These are phyloP conservation scores for Ogataea thermomethanolica DNA, from an alignment of 805 yeast species.

Conservation along the genomic window DNA sequence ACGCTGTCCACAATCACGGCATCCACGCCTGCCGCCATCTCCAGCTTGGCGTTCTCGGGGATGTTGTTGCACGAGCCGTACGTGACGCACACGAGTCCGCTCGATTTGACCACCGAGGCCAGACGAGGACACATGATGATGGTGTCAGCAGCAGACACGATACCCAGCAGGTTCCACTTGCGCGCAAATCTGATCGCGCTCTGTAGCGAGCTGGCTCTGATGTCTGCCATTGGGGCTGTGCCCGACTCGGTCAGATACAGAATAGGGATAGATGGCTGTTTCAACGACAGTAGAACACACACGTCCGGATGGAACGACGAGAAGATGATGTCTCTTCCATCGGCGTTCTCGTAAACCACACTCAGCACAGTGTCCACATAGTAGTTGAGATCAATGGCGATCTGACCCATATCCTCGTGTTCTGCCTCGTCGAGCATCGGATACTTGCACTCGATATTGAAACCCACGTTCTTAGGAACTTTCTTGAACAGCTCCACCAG, in stretches of 20 bases:
- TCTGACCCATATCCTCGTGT: constrained; percentile 80
- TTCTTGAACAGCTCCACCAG: constrained; percentile 78
- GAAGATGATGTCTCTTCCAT: constrained; percentile 81
- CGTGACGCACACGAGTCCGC: constrained; percentile 90
- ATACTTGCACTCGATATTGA: constrained; percentile 91
- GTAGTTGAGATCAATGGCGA: constrained; percentile 76
- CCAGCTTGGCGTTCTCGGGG: constrained; percentile 78
- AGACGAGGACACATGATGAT: constrained; percentile 86
- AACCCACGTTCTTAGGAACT: constrained; percentile 80
- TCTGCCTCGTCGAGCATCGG: constrained; percentile 95
- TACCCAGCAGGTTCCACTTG: constrained; percentile 87
- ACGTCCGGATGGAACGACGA: constrained; percentile 95
- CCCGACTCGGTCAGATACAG: constrained; percentile 89
- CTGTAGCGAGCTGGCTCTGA: constrained; percentile 82
- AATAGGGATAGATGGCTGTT: constrained; percentile 92
- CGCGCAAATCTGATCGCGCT: constrained; percentile 88
- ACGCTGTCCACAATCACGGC: constrained; percentile 98
- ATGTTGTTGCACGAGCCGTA: constrained; percentile 83
- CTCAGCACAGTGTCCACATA: constrained; percentile 87
- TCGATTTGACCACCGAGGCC: constrained; percentile 84
- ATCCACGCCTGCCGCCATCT: constrained; percentile 92
- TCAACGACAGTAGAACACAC: constrained; percentile 77
- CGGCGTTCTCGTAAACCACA: constrained; percentile 71
- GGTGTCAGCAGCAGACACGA: constrained; percentile 86
- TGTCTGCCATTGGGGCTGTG: constrained; percentile 80